These are phyloP conservation scores for Puccinia horiana DNA, from an alignment of 1,284 basidiomycete genomes.

Conservation along the genomic window DNA sequence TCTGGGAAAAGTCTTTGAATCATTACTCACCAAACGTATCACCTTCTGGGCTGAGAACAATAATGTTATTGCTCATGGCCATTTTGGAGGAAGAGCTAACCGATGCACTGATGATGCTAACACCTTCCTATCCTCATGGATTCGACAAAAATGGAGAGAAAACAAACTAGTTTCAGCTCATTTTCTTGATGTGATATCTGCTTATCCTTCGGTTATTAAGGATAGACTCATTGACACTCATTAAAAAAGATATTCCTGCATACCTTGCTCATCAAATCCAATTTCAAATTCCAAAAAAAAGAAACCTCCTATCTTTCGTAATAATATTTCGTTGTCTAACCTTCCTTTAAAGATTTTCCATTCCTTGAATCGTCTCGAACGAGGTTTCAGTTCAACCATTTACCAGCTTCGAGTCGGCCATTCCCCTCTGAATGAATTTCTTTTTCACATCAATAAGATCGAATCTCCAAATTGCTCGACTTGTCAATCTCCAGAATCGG, in stretches of 20 bases:
- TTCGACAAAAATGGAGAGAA: slow-evolving; percentile 31
- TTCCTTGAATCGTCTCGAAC: neutral
- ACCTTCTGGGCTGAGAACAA: slow-evolving; percentile 17
- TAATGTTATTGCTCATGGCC: slow-evolving; percentile 8
- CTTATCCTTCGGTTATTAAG: slow-evolving; percentile 16
- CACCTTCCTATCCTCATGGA: slow-evolving; percentile 13
- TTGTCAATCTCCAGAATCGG: neutral
- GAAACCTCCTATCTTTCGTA: neutral
- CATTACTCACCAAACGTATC: slow-evolving; percentile 10
- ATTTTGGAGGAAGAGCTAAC: slow-evolving; percentile 14
- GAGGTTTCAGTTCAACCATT: neutral
- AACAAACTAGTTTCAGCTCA: slow-evolving; percentile 6
- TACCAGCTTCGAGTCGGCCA: neutral
- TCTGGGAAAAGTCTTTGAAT: slow-evolving; percentile 33
- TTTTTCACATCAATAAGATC: neutral
- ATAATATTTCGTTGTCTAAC: neutral
- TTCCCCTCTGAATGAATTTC: neutral
- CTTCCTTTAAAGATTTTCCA: neutral
- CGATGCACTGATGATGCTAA: neutral
- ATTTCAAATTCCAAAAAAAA: neutral
- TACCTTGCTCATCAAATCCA: neutral
- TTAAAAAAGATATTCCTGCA: neutral
- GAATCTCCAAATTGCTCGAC: neutral
- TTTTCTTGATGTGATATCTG: slow-evolving; percentile 37
- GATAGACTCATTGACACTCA: too few relatives aligned